Evolutionary conservation across 2,329 filamentous ascomycete species (phyloP), one percentile per base, ranked within the genome.

Genomic region (Rhynchosporium secalis): DNA sequence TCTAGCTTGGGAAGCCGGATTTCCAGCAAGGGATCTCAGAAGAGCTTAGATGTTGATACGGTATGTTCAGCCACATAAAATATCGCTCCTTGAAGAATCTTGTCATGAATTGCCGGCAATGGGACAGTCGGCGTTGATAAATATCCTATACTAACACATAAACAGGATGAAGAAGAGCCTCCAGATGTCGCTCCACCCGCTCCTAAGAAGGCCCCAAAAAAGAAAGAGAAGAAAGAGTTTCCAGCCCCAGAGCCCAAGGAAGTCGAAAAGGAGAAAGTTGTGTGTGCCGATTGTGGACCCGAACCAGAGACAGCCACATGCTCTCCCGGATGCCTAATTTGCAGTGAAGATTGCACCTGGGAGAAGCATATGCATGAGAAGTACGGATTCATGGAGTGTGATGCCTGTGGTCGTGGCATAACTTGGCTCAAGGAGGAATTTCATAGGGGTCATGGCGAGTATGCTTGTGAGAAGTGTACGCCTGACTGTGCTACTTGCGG

Each of bases 391-490:
- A 59, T 59, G 47, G 46, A 49, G 9, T 59, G 57, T 20, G 38
- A 43, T 41, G 33, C 36, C 38, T 59, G 57, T 33, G 57, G 57
- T 29, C 36, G 57, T 5, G 57, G 57, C 3, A 10, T 38, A 29
- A 33, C 15, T 12, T 59, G 57, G 57, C 38, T 59, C 26, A 59
- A 43, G 47, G 57, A 59, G 12, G 57, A 59, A 28, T 52, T 59
- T 48, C 57, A 59, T 13, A 59, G 43, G 28, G 57, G 57, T 31
- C 46, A 47, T n/a, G 57, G 57, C 28, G 57, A 59, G 47, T 59
- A 59, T 52, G 57, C 57, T 15, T 59, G 57, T 33, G 57, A 59
- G 38, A 59, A 52, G 57, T 59, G 57, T 45, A 59, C 36, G 13
- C 57, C 57, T 20, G 57, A 59, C 33, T 59, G 57, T 40, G n/a